phyloP scores from a whole-genome alignment of 1,139 yeast genomes.

The Citeromyces hawaiiensis region DNA sequence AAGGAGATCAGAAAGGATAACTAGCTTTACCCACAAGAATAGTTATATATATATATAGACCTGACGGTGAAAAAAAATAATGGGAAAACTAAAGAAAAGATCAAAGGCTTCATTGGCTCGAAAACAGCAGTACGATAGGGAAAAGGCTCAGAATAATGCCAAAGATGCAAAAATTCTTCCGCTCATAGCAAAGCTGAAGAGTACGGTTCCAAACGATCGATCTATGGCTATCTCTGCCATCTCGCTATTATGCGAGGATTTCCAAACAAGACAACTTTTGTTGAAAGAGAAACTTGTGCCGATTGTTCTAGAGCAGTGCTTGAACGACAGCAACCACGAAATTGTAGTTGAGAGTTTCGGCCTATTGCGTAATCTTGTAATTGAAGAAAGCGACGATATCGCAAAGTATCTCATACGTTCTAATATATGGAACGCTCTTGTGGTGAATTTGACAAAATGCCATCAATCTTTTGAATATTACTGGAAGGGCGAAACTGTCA shows the following conservation, averaged over 20 bases:
- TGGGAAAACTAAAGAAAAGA: slow-evolving; percentile 71
- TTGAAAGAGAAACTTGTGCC: slow-evolving; percentile 61
- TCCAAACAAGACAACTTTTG: slow-evolving; percentile 43
- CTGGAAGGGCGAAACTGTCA: slow-evolving; percentile 20
- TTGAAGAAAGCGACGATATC: slow-evolving; percentile 86
- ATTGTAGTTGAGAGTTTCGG: slow-evolving; percentile 74
- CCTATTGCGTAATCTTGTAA: slow-evolving; percentile 59
- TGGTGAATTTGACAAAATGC: slow-evolving; percentile 34
- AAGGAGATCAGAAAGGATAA: slow-evolving; percentile 9
- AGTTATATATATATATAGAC: background rate
- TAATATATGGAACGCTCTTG: slow-evolving; percentile 55
- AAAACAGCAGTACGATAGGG: slow-evolving; percentile 22
- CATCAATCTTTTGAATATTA: slow-evolving; percentile 27
- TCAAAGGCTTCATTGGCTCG: slow-evolving; percentile 46
- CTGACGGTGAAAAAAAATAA: slow-evolving; percentile 12
- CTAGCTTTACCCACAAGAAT: slow-evolving; percentile 5
- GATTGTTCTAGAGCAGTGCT: slow-evolving; percentile 45
- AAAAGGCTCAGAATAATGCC: slow-evolving; percentile 28
- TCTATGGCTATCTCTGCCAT: slow-evolving; percentile 70
- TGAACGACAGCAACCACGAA: slow-evolving; percentile 60
- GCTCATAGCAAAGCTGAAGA: slow-evolving; percentile 47
- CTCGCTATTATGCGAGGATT: slow-evolving; percentile 58
- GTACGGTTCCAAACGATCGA: slow-evolving; percentile 58
- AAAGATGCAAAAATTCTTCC: slow-evolving; percentile 53
- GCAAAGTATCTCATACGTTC: slow-evolving; percentile 67